These are phyloP conservation scores for Neurospora pannonica DNA, from an alignment of 495 filamentous ascomycete genomes.

Conservation along the genomic window DNA sequence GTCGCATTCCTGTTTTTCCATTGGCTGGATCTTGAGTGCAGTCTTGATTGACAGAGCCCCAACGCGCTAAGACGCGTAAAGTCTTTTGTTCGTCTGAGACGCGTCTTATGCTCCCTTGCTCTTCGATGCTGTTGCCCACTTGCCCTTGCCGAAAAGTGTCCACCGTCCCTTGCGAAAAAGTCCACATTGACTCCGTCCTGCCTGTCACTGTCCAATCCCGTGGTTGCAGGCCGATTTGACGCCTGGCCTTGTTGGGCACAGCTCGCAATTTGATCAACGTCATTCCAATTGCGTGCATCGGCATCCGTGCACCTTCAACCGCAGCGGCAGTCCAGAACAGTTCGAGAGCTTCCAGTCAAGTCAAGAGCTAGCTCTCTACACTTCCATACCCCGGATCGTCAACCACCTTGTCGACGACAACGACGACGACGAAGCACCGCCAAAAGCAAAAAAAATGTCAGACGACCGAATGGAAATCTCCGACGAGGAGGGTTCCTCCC, in stretches of 20 bases:
- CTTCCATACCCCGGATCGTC: background rate
- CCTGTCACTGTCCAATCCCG: background rate
- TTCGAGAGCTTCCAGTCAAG: background rate
- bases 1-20: background rate
- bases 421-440: background rate
- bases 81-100: background rate
- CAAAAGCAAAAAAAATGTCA: conserved; percentile 6
- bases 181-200: background rate
- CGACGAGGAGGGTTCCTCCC: conserved; percentile 54
- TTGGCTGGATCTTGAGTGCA: background rate
- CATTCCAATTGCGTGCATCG: background rate
- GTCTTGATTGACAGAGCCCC: background rate
- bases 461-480: conserved; percentile 13
- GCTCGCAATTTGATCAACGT: background rate
- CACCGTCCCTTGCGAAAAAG: background rate
- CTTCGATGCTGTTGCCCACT: background rate
- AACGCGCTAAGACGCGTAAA: background rate
- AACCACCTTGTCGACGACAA: background rate
- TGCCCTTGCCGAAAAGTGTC: background rate
- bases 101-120: background rate
- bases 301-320: background rate
- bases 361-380: background rate
- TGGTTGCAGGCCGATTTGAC: background rate
- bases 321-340: conserved; percentile 13
- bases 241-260: background rate